Percentiles rank a stretch among this genome's conserved stretches.
Conservation (phyloP, 148 eudicot species). For the Rhododendron ovatum region DNA sequence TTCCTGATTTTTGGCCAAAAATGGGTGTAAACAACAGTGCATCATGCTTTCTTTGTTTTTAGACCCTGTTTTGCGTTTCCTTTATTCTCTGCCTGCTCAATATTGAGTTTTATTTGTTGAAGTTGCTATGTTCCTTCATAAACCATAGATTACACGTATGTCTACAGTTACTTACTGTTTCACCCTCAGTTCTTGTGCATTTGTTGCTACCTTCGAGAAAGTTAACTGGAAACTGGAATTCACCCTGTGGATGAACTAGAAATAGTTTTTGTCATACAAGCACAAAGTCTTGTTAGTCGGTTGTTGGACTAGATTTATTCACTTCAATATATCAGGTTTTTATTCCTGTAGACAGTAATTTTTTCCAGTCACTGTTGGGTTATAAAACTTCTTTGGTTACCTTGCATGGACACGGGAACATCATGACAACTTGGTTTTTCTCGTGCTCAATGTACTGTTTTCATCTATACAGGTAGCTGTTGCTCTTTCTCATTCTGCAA, state of each 20-base stretch:
- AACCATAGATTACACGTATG: not conserved
- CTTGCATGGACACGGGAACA: not conserved
- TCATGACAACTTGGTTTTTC: not conserved
- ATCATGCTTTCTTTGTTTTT: not conserved
- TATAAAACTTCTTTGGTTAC: not conserved
- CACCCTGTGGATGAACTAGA: not conserved
- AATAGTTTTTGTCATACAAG: not conserved
- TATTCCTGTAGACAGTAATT: not conserved
- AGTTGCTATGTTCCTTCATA: not conserved
- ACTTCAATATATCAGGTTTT: not conserved
- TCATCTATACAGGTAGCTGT: slow-evolving; percentile 61
- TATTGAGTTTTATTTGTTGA: not conserved
- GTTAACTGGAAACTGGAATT: slow-evolving; percentile 2
- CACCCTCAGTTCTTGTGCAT: not conserved
- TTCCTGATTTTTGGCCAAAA: too few relatives aligned
- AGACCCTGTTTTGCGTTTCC: not conserved
- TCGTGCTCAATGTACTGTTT: not conserved
- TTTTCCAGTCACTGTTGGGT: not conserved
- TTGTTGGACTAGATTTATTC: not conserved
- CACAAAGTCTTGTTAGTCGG: not conserved
- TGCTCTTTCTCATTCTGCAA: slow-evolving; percentile 89
- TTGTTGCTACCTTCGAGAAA: not conserved
- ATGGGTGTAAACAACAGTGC: too few relatives aligned
- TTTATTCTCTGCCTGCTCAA: not conserved
- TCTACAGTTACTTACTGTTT: not conserved